phyloP scores from a whole-genome alignment of 169 alveolate species.

The Plasmodium reichenowi region DNA sequence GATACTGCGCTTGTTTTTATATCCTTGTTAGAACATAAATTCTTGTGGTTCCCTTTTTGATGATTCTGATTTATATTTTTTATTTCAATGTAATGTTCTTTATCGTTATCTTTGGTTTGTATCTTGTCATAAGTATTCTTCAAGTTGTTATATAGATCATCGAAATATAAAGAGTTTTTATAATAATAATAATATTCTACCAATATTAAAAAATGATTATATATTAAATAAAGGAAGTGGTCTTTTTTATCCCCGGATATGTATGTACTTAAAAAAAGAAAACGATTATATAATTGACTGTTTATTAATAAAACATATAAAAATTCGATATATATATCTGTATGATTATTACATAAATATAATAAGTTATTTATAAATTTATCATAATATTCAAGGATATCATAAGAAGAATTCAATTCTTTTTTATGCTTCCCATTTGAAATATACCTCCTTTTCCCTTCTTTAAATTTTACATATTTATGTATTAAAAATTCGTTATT shows the following conservation, averaged over 20 bases:
- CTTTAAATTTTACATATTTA: neutral
- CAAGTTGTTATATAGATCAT: constrained; percentile 16
- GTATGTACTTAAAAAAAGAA: constrained; percentile 42
- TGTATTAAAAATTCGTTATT: neutral
- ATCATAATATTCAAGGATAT: constrained; percentile 15
- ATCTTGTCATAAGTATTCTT: constrained; percentile 14
- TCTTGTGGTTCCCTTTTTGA: too few species aligned
- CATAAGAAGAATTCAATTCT: neutral
- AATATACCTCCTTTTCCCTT: neutral
- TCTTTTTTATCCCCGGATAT: constrained; percentile 39
- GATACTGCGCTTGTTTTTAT: too few species aligned
- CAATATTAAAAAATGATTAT: constrained; percentile 33
- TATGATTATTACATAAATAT: constrained; percentile 18
- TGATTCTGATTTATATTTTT: too few species aligned
- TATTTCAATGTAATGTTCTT: too few species aligned
- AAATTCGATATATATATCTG: constrained; percentile 54
- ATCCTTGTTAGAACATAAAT: too few species aligned
- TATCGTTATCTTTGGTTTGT: too few species aligned
- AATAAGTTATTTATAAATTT: constrained; percentile 11
- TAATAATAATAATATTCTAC: constrained; percentile 44
- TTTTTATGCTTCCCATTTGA: neutral
- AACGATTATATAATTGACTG: constrained; percentile 36
- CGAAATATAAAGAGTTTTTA: constrained; percentile 12
- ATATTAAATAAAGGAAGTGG: constrained; percentile 12
- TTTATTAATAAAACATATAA: constrained; percentile 40